Base-by-base conservation (phyloP, 805 yeast genomes). In the Cyberlindnera nakhonratchasimensis region DNA sequence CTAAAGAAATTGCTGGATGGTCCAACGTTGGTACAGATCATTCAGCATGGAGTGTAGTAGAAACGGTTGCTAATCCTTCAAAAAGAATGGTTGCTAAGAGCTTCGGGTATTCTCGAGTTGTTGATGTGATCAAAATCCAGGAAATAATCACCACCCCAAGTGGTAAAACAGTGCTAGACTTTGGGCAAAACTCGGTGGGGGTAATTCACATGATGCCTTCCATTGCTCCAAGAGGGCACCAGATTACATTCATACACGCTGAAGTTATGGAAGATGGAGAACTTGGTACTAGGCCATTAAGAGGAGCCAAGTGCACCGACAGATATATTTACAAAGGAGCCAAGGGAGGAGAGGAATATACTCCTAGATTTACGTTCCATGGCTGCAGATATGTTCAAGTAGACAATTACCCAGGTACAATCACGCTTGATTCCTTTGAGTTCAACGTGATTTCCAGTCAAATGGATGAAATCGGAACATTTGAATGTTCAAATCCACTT, bases 101-200 rank as follows among this genome's bases (percentile, higher is more conserved):
- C 33, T 48, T 48, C 29, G 50, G 52, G 6, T 46, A 40, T 29
- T 26, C 47, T n/a, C 29, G 28, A 12, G 37, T 40, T 21, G 46
- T 39, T 19, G 48, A 48, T 5, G 29, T 25, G 13, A 24, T 46
- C 26, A 38, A 46, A 23, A 43, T 45, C 11, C 26, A 21, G 3
- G 41, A 43, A 22, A 34, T 48, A 21, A 43, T 48, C 33, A 43
- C 30, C 2, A 43, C 50, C 1, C 43, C 43, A 21, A 20, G 30
- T 9, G 52, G 52, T 6, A 46, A 46, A 19, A 36, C 26, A 1
- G 34, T 48, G 5, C 14, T 46, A 10, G 52, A 48, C 28, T 36
- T 48, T 23, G 50, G 52, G 12, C 52, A 48, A 22, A 48, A 48
- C 34, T 43, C 50, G 20, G 52, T 48, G 16, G 52, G 52, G 34